phyloP scores from a whole-genome alignment of 805 yeast genomes.

The Pichia heedii region DNA sequence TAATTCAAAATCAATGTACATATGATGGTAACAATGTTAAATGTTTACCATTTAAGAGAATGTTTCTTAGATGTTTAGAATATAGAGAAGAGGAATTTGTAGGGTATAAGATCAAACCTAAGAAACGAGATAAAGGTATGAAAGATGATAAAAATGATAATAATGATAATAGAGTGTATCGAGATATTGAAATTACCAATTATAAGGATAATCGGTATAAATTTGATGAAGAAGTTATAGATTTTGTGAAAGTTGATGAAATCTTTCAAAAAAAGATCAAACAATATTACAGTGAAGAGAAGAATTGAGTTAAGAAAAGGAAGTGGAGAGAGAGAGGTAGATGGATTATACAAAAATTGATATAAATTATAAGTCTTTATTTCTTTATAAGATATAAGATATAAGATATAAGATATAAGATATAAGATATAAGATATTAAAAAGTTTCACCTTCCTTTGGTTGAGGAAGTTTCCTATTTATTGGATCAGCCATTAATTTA shows the following conservation, averaged over 20 bases:
- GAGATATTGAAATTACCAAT: slow-evolving; percentile 33
- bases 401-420: not conserved
- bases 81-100: slow-evolving; percentile 16
- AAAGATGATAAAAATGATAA: slow-evolving; percentile 2
- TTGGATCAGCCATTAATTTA: slow-evolving; percentile 78
- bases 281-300: slow-evolving; percentile 18
- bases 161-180: slow-evolving; percentile 11
- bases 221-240: slow-evolving; percentile 15
- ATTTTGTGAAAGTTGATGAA: slow-evolving; percentile 26
- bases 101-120: slow-evolving; percentile 24
- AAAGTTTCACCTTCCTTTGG: slow-evolving; percentile 78
- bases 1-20: slow-evolving; percentile 41
- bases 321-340: not conserved
- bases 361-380: too few species aligned
- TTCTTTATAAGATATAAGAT: not conserved
- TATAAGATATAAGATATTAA: not conserved
- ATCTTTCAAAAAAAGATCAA: slow-evolving; percentile 22
- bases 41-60: slow-evolving; percentile 41
- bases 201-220: slow-evolving; percentile 26
- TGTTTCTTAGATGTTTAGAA: slow-evolving; percentile 36
- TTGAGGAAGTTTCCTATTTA: slow-evolving; percentile 79
- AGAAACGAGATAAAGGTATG: slow-evolving; percentile 4
- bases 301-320: not conserved
- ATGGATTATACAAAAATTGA: not conserved
- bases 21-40: slow-evolving; percentile 33